Evolutionary conservation across 129 eudicot species (phyloP), one percentile per base, ranked within the genome.

Genomic region (Helianthus annuus): DNA sequence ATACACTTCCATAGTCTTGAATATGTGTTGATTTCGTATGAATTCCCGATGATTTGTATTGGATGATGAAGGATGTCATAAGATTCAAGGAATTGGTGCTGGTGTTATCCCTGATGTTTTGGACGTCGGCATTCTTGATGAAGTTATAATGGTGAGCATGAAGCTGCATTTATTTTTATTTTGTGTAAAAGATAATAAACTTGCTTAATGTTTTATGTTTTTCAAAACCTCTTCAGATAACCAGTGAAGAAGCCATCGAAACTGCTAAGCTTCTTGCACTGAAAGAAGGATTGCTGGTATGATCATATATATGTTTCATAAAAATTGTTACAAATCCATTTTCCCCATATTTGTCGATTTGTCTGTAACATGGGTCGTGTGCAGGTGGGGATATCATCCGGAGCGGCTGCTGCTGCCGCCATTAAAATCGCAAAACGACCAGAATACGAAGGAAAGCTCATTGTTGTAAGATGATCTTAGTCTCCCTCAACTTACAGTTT

Each of bases 371-470:
- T 3, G 44, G 29, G 56, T 22, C 66, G 22, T 32, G 12, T 56
- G 40, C 63, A 88, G 95, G 91, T 88, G 10, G 95, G 95, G 19
- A 72, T 85, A 78, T 88, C 95, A 64, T 85, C 95, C 0, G 88
- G 95, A 65, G 95, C 95, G 1, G 86, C 95, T 67, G 91, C 91
- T 0, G 91, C 86, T 14, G 95, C 95, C 45, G 95, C 95, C 48
- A 78, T 88, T 10, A 83, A 63, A 70, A 45, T 88, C 58, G 88
- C 85, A 60, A 83, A 85, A 79, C 79, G 72, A 52, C 88, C 85
- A 14, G 91, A 82, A 85, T 77, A 75, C 44, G 83, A 83, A 24
- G 91, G 88, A 55, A 88, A 88, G 72, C 95, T 88, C 83, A 85
- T 88, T 71, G 86, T 85, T 22, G 95, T 88, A 88, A 80, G 95